Conservation (phyloP, 805 yeast genomes). For the Sugiyamaella boreocaroliniensis region DNA sequence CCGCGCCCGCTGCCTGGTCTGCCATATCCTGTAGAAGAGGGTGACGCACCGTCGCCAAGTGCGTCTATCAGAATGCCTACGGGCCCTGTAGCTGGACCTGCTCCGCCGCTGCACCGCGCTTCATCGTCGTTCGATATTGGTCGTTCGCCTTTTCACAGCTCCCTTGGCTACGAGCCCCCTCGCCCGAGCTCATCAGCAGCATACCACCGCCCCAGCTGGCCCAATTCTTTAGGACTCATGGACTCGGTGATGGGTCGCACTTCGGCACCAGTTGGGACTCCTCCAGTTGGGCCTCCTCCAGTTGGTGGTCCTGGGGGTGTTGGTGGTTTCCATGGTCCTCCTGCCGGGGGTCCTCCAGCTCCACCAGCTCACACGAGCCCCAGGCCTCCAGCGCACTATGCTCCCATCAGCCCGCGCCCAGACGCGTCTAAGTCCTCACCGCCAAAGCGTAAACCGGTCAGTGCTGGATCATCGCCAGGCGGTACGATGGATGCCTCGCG, state of each 20-base stretch:
- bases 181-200: neutral
- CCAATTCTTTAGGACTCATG: neutral
- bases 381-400: neutral
- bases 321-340: too few species aligned
- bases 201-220: neutral
- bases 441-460: neutral
- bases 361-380: neutral
- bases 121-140: neutral
- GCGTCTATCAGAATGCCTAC: too few species aligned
- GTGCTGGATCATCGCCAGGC: neutral
- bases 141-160: neutral
- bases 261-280: too few species aligned
- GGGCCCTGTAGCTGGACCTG: neutral
- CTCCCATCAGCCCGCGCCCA: neutral
- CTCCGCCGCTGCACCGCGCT: neutral
- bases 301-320: too few species aligned
- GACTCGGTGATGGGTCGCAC: neutral
- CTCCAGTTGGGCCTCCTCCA: neutral
- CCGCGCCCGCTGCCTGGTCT: neutral
- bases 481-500: neutral
- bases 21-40: neutral
- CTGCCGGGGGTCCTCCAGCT: neutral
- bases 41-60: too few species aligned
- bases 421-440: neutral
- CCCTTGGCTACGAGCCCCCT: neutral